Percentiles rank a stretch among this genome's conserved stretches.
These are phyloP conservation scores for Pseudocercospora pini-densiflorae DNA, from an alignment of 2,329 filamentous ascomycete genomes.

Conservation along the genomic window DNA sequence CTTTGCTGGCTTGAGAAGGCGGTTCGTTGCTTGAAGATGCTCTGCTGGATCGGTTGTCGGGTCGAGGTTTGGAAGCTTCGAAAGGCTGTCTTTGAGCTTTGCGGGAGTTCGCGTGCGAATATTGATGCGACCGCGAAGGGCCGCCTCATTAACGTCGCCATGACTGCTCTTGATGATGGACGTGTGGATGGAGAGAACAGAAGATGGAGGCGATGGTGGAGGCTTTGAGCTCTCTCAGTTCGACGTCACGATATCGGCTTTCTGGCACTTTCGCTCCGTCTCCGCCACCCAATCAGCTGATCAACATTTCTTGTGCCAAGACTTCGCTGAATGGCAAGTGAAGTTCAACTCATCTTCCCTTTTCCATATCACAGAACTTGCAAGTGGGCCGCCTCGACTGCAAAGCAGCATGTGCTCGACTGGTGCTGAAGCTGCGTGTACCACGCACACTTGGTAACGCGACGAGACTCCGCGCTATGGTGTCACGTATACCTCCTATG, in stretches of 20 bases:
- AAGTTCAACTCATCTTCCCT: background rate
- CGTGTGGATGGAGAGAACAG: background rate
- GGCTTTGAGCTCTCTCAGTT: background rate
- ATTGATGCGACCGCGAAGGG: slow-evolving; percentile 66
- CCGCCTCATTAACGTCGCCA: slow-evolving; percentile 60
- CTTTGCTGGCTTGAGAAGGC: slow-evolving; percentile 34
- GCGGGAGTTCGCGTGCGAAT: slow-evolving; percentile 57
- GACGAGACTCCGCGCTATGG: too few species aligned
- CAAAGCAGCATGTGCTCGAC: too few species aligned
- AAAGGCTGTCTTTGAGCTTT: slow-evolving; percentile 54
- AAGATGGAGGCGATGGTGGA: background rate
- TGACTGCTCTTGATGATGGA: background rate
- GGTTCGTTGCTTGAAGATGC: slow-evolving; percentile 34
- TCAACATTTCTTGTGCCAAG: slow-evolving; percentile 11
- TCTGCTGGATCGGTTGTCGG: slow-evolving; percentile 56
- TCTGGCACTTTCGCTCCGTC: slow-evolving; percentile 4
- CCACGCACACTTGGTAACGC: too few species aligned
- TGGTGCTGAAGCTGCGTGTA: too few species aligned
- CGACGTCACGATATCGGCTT: background rate
- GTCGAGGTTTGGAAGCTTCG: slow-evolving; percentile 63
- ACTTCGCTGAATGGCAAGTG: background rate
- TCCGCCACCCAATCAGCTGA: slow-evolving; percentile 11
- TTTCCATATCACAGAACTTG: too few species aligned
- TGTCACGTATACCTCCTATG: too few species aligned
- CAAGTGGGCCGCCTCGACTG: background rate